Evolutionary conservation across 257 asterid species (phyloP).

Genomic region (Thymus mandschuricus): DNA sequence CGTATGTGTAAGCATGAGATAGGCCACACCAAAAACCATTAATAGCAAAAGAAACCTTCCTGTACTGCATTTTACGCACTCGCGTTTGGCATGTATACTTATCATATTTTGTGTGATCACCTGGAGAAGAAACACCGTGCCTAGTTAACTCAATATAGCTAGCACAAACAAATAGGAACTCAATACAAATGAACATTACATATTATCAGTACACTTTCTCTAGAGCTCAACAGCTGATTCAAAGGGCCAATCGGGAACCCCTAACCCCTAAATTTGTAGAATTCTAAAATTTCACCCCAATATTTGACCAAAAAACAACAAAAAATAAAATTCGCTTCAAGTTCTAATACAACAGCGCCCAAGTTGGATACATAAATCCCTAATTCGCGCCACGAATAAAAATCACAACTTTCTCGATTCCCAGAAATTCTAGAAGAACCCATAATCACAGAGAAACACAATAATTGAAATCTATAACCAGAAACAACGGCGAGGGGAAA

Average conservation of each 20-base stretch:
- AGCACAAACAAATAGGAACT: conserved; percentile 2
- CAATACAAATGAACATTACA: neutral
- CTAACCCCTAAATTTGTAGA: conserved; percentile 8
- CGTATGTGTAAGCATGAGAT: conserved; percentile 60
- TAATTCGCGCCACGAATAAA: conserved; percentile 9
- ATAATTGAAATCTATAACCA: neutral
- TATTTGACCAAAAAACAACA: neutral
- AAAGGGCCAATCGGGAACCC: conserved; percentile 24
- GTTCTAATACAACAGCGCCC: neutral
- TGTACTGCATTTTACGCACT: conserved; percentile 66
- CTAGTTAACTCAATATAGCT: conserved; percentile 18
- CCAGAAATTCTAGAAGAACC: neutral
- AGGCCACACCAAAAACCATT: conserved; percentile 73
- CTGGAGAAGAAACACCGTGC: conserved; percentile 47
- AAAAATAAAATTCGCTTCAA: neutral
- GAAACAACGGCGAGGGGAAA: neutral
- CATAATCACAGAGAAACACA: conserved; percentile 13
- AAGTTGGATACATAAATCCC: conserved; percentile 13
- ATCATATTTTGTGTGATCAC: conserved; percentile 61
- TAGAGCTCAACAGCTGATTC: conserved; percentile 24
- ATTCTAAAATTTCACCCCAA: conserved; percentile 11
- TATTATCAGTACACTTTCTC: neutral
- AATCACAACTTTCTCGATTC: neutral
- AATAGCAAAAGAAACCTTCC: conserved; percentile 77
- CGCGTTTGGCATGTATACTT: conserved; percentile 53